Conservation (phyloP, 169 alveolate species). For the Neospora caninum region DNA sequence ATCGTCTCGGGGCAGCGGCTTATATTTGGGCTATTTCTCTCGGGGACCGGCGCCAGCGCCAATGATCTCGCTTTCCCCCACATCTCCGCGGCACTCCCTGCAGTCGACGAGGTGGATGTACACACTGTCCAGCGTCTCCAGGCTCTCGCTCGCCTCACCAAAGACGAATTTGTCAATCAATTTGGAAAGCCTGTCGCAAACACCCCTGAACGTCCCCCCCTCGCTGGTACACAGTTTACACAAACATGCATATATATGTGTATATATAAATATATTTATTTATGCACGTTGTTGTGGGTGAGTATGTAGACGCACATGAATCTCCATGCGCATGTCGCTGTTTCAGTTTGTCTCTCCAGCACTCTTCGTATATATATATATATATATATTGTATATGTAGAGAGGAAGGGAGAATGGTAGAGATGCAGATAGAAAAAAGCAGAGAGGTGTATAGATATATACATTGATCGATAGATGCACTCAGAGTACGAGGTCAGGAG, state of each 20-base stretch:
- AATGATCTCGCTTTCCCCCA: slow-evolving; percentile 1
- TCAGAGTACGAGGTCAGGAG: no score
- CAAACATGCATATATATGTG: background rate
- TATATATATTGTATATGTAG: no score
- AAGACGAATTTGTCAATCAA: background rate
- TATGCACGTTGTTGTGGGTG: background rate
- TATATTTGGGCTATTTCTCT: background rate
- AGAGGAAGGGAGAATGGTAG: no score
- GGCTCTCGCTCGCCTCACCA: background rate
- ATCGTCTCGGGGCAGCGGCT: slow-evolving; percentile 35
- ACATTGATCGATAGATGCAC: no score
- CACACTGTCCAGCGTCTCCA: background rate
- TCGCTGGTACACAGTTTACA: background rate
- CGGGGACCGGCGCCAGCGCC: background rate
- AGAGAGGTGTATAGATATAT: no score
- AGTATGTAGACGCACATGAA: no score
- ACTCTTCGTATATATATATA: no score
- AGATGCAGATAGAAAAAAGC: no score
- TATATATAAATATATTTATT: background rate
- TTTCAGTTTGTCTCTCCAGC: no score
- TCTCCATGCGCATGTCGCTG: background rate
- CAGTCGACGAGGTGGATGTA: slow-evolving; percentile 26
- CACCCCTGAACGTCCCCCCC: background rate
- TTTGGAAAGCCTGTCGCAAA: background rate
- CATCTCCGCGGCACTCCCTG: slow-evolving; percentile 1